A percentile compares a stretch with the other conserved stretches of the same genome.
Conservation (phyloP, 2,329 filamentous ascomycete species). For the Paraconiothyrium sp. region DNA sequence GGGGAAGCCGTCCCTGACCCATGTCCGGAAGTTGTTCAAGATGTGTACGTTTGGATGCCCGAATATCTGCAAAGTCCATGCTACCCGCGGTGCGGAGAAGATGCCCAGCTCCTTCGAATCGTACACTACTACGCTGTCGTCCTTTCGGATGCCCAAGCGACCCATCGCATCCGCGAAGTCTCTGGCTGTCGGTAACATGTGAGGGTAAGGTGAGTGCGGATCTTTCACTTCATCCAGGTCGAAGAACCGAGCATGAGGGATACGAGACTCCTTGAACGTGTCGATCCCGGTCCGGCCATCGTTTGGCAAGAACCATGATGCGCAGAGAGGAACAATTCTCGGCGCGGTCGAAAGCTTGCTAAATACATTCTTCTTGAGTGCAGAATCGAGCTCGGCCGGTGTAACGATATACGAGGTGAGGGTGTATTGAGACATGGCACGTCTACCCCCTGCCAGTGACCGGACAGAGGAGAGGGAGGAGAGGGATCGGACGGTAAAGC, state of each 20-base stretch:
- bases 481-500: slow-evolving; percentile 35
- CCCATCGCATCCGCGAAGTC: slow-evolving; percentile 90
- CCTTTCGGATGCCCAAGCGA: slow-evolving; percentile 82
- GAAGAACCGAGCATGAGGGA: slow-evolving; percentile 93
- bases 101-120: slow-evolving; percentile 91
- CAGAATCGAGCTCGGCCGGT: slow-evolving; percentile 81
- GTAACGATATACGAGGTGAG: slow-evolving; percentile 88
- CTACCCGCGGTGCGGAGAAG: slow-evolving; percentile 91
- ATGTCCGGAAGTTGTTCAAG: slow-evolving; percentile 95
- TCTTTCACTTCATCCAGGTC: slow-evolving; percentile 94
- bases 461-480: slow-evolving; percentile 25
- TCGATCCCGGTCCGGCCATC: slow-evolving; percentile 83
- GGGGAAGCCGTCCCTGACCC: slow-evolving; percentile 84
- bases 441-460: slow-evolving; percentile 27
- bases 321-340: slow-evolving; percentile 87
- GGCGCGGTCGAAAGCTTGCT: slow-evolving; percentile 83
- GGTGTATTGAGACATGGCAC: slow-evolving; percentile 42
- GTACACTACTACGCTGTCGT: slow-evolving; percentile 94
- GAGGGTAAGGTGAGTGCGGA: slow-evolving; percentile 86
- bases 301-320: slow-evolving; percentile 96
- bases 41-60: slow-evolving; percentile 89
- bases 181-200: slow-evolving; percentile 89
- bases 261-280: slow-evolving; percentile 81
- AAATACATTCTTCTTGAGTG: slow-evolving; percentile 82
- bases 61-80: slow-evolving; percentile 91